Conservation (phyloP, 352 stramenopile genomes). For the Blastocystis hominis region DNA sequence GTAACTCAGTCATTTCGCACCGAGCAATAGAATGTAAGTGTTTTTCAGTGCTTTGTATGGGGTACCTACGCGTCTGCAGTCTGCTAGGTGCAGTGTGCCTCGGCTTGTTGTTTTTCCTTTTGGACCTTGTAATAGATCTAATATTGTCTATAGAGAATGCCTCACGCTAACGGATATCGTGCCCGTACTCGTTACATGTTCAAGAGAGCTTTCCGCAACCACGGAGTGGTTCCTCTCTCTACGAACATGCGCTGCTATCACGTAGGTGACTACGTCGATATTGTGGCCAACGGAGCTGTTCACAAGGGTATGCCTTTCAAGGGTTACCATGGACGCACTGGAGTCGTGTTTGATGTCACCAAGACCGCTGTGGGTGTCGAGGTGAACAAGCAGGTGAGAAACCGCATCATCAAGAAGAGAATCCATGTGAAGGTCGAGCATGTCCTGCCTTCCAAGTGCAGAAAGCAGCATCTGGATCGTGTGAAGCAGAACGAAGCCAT, state of each 20-base stretch:
- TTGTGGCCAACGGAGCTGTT: conserved; percentile 94
- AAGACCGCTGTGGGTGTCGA: conserved; percentile 91
- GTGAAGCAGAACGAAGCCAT: conserved; percentile 92
- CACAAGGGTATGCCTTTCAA: conserved; percentile 99
- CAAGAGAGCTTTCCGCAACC: conserved; percentile 89
- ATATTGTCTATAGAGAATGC: conserved; percentile 73
- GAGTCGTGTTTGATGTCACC: conserved; percentile 97
- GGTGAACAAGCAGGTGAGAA: conserved; percentile 99
- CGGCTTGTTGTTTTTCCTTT: background rate
- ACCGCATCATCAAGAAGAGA: conserved; percentile 99
- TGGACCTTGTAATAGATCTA: background rate
- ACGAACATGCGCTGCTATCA: conserved; percentile 96
- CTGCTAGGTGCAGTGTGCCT: background rate
- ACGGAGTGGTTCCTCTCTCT: conserved; percentile 73
- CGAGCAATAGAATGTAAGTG: background rate
- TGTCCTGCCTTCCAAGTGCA: conserved; percentile 92
- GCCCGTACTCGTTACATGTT: conserved; percentile 99
- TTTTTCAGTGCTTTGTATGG: background rate
- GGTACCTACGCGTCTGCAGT: background rate
- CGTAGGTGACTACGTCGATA: conserved; percentile 98
- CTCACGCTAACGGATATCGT: conserved; percentile 95
- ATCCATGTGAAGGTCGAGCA: conserved; percentile 99
- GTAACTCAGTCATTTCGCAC: background rate
- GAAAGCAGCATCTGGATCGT: conserved; percentile 88
- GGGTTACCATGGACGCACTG: conserved; percentile 97